A percentile compares a stretch with the other conserved stretches of the same genome.
phyloP scores from a whole-genome alignment of 108 stramenopile genomes.

The Nannochloropsis salina region DNA sequence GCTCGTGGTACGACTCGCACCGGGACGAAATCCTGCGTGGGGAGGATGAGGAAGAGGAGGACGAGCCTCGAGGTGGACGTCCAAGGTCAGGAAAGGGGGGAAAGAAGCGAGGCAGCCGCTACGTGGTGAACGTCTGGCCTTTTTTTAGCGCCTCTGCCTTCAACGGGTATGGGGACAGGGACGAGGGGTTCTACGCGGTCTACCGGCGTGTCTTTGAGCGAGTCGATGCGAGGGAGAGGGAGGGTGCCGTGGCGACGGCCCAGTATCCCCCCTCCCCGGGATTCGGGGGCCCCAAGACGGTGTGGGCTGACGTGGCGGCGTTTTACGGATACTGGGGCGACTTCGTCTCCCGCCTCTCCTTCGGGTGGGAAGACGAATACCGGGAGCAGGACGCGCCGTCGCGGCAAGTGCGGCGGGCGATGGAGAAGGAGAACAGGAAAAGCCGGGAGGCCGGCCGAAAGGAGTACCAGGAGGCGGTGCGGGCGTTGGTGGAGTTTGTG shows the following conservation, averaged over 20 bases:
- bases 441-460: conserved; percentile 34
- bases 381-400: conserved; percentile 43
- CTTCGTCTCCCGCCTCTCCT: conserved; percentile 41
- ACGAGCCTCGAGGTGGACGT: neutral
- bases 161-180: conserved; percentile 48
- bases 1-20: conserved; percentile 54
- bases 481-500: conserved; percentile 32
- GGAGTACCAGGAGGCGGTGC: conserved; percentile 40
- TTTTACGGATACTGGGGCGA: conserved; percentile 44
- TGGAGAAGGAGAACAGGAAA: conserved; percentile 53
- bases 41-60: conserved; percentile 30
- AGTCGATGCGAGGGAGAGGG: neutral
- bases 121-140: conserved; percentile 27
- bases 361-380: conserved; percentile 55
- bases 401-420: conserved; percentile 48
- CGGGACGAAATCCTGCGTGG: conserved; percentile 51
- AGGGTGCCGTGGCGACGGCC: neutral
- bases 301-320: conserved; percentile 31
- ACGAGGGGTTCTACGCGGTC: conserved; percentile 46
- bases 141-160: conserved; percentile 38
- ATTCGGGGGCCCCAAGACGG: neutral
- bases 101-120: neutral
- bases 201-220: conserved; percentile 25
- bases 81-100: neutral
- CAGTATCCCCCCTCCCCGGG: neutral